A percentile compares a stretch with the other conserved stretches of the same genome.
Conservation (phyloP, 2,329 filamentous ascomycete genomes). For the Colletotrichum sp. region DNA sequence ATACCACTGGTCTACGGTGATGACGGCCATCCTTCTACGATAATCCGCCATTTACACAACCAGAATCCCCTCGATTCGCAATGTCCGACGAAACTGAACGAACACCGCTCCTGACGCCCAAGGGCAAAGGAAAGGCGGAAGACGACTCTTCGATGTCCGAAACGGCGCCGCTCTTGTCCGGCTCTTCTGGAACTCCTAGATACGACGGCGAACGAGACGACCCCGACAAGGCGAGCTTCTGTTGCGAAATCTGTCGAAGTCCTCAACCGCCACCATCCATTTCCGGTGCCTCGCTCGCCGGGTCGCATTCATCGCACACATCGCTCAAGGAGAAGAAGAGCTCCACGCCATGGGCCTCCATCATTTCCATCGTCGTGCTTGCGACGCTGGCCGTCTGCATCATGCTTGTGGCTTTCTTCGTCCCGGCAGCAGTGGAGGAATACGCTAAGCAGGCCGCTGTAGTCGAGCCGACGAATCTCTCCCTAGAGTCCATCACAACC, state of each 20-base stretch:
- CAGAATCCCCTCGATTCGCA: background rate
- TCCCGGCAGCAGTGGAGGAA: slow-evolving; percentile 79
- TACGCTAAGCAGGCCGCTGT: slow-evolving; percentile 86
- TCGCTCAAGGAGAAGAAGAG: slow-evolving; percentile 33
- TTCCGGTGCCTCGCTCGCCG: slow-evolving; percentile 15
- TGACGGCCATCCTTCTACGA: background rate
- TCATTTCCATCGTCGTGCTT: slow-evolving; percentile 74
- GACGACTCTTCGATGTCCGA: slow-evolving; percentile 37
- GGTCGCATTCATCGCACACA: slow-evolving; percentile 17
- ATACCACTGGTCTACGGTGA: background rate
- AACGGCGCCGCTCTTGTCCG: slow-evolving; percentile 57
- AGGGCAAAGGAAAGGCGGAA: slow-evolving; percentile 29
- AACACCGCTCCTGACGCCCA: slow-evolving; percentile 47
- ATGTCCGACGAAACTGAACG: slow-evolving; percentile 51
- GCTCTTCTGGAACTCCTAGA: slow-evolving; percentile 37
- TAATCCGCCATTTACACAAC: background rate
- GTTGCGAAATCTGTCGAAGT: slow-evolving; percentile 15
- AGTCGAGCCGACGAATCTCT: slow-evolving; percentile 82
- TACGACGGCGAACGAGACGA: slow-evolving; percentile 43
- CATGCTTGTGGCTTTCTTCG: slow-evolving; percentile 79
- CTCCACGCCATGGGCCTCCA: slow-evolving; percentile 74
- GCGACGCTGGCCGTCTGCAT: slow-evolving; percentile 69
- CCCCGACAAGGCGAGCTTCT: slow-evolving; percentile 13
- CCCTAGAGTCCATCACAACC: slow-evolving; percentile 82
- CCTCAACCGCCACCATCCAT: slow-evolving; percentile 10